These are phyloP conservation scores for Lecanicillium sp. DNA, from an alignment of 2,329 filamentous ascomycete species.

Conservation along the genomic window DNA sequence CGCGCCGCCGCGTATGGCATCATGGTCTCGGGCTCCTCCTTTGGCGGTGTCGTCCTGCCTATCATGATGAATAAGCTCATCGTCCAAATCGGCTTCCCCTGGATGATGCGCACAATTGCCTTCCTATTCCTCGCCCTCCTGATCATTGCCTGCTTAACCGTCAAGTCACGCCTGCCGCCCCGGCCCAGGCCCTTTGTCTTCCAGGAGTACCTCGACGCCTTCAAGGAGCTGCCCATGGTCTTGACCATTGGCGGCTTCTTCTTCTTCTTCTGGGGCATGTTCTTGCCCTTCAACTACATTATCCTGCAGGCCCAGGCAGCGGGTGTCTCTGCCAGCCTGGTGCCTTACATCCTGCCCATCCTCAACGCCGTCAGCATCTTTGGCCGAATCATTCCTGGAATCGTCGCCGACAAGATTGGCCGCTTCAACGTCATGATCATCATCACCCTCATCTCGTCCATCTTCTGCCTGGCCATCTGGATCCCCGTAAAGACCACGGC, in stretches of 20 bases:
- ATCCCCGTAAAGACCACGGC: slow-evolving; percentile 41
- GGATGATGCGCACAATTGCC: slow-evolving; percentile 39
- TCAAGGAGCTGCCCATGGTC: slow-evolving; percentile 37
- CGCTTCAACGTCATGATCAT: slow-evolving; percentile 43
- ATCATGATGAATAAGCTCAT: slow-evolving; percentile 53
- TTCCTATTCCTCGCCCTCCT: slow-evolving; percentile 36
- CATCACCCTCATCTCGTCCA: slow-evolving; percentile 40
- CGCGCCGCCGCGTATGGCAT: slow-evolving; percentile 47
- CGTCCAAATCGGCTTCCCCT: slow-evolving; percentile 34
- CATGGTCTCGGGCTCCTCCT: slow-evolving; percentile 43
- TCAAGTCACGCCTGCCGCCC: slow-evolving; percentile 35
- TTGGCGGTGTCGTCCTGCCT: slow-evolving; percentile 51
- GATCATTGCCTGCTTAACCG: slow-evolving; percentile 24
- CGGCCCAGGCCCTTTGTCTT: slow-evolving; percentile 37
- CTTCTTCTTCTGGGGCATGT: slow-evolving; percentile 49
- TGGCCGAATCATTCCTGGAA: slow-evolving; percentile 43
- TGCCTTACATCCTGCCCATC: slow-evolving; percentile 45
- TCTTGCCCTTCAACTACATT: slow-evolving; percentile 47
- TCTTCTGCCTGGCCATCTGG: slow-evolving; percentile 41
- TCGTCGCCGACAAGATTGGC: slow-evolving; percentile 37
- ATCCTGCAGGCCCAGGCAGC: slow-evolving; percentile 37
- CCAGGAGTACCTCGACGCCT: slow-evolving; percentile 35
- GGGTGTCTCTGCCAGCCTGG: slow-evolving; percentile 31
- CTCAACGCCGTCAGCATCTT: slow-evolving; percentile 48
- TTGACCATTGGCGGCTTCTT: slow-evolving; percentile 39